Base-by-base conservation (phyloP, 345 rosid genomes). In the Sisymbrium irio region DNA sequence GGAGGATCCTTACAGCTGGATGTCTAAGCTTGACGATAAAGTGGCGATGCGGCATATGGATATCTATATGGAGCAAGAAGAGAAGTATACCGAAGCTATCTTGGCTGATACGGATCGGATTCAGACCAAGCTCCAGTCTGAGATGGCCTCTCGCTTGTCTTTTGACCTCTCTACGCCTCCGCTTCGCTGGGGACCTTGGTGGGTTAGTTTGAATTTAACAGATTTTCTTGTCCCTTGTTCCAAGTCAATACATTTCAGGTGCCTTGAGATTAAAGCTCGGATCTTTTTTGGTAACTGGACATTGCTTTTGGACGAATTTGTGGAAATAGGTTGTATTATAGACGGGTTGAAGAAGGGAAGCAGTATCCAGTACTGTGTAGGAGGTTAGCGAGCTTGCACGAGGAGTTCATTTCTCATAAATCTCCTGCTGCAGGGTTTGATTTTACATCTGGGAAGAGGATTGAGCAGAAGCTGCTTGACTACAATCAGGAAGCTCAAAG, bases 21-120 rank as follows among this genome's bases (percentile, higher is more conserved):
- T 95, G 98, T 86, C 97, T 56, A 83, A 74, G 72, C 85, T 95
- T 25, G 84, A 78, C 30, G 98, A 95, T 80, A 87, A 87, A 77
- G 99, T 95, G 46, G 97, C 98, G 40, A 92, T 92, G 98, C 84
- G 97, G 20, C 98, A 95, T 77, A 92, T 95, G 99, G 98, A 90
- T 79, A 82, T 90, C 56, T 82, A 79, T 79, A 87, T 92, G 97
- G 97, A 95, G 80, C 93, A 87, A 74, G 99, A 95, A 69, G 97
- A 92, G 80, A 95, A 95, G 87, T 95, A 92, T 66, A 67, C 85
- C 1, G 97, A 95, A 69, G 97, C 99, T 9, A 84, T 90, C 6
- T 78, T 95, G 84, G 83, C 86, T 17, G 96, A 82, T 62, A 88
- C 96, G 32, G 92, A 84, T 74, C 84, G 85, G 62, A 88, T 90